phyloP scores from a whole-genome alignment of 768 basidiomycete genomes.

The Boletus reticulatus region DNA sequence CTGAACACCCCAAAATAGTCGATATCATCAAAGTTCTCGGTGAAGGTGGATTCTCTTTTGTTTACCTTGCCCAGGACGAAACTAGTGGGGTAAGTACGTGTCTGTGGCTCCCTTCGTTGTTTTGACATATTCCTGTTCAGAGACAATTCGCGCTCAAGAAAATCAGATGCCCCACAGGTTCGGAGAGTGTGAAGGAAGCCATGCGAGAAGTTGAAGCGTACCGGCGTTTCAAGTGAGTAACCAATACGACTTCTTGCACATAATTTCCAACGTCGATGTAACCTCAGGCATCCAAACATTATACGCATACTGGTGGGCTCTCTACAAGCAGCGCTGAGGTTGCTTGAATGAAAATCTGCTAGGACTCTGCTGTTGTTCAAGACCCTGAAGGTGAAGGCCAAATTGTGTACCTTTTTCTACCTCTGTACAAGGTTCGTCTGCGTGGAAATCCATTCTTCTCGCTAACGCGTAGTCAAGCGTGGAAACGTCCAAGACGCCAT shows the following conservation, averaged over 20 bases:
- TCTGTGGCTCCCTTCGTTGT: background rate
- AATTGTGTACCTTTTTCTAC: conserved; percentile 95
- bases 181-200: conserved; percentile 84
- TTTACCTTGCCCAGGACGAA: conserved; percentile 86
- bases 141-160: conserved; percentile 96
- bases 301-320: conserved; percentile 80
- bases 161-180: conserved; percentile 87
- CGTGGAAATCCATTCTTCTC: background rate
- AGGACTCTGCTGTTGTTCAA: conserved; percentile 95
- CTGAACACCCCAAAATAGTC: conserved; percentile 43
- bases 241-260: background rate
- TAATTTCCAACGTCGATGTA: background rate
- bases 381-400: conserved; percentile 92
- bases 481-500: conserved; percentile 97
- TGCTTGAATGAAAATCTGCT: background rate
- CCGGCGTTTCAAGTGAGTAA: conserved; percentile 82
- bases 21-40: conserved; percentile 91
- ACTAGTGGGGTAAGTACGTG: conserved; percentile 64
- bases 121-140: conserved; percentile 33
- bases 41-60: conserved; percentile 94
- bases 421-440: conserved; percentile 76
- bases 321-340: background rate
- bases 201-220: conserved; percentile 93
- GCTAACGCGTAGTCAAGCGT: conserved; percentile 45
- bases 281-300: conserved; percentile 85